These are phyloP conservation scores for Gilbertella persicaria DNA, from an alignment of 371 early-diverging fungal genomes.

Conservation along the genomic window DNA sequence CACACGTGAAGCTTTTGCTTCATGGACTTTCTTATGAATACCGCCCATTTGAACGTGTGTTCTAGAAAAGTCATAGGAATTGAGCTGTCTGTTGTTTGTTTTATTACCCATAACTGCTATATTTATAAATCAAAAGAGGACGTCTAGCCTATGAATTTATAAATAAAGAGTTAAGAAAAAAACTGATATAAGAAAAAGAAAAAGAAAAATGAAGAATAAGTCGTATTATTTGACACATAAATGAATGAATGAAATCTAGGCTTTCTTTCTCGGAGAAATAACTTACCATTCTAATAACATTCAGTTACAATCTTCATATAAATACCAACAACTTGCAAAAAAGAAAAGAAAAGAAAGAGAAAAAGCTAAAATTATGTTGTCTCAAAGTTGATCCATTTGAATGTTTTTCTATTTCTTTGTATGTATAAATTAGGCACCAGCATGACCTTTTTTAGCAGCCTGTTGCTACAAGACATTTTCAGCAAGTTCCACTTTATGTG, in stretches of 20 bases:
- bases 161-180: neutral
- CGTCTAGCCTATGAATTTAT: neutral
- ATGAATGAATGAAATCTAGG: neutral
- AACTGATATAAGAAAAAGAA: neutral
- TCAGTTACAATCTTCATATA: neutral
- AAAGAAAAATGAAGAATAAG: neutral
- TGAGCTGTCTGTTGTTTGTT: conserved; percentile 8
- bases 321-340: too few relatives aligned
- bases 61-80: conserved; percentile 8
- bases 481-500: too few relatives aligned
- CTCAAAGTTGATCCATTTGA: neutral
- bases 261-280: conserved; percentile 10
- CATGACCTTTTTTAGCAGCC: conserved; percentile 16
- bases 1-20: conserved; percentile 17
- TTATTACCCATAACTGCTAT: conserved; percentile 24
- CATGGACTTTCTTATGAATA: conserved; percentile 13
- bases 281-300: conserved; percentile 12
- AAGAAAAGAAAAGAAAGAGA: neutral
- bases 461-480: conserved; percentile 7
- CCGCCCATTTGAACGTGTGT: conserved; percentile 13
- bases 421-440: conserved; percentile 12
- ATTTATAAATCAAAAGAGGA: conserved; percentile 3
- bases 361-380: neutral
- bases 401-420: conserved; percentile 15
- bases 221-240: neutral